Percentiles rank a stretch among this genome's conserved stretches.
phyloP scores from a whole-genome alignment of 2,329 filamentous ascomycete genomes.

The Huntiella omanensis region DNA sequence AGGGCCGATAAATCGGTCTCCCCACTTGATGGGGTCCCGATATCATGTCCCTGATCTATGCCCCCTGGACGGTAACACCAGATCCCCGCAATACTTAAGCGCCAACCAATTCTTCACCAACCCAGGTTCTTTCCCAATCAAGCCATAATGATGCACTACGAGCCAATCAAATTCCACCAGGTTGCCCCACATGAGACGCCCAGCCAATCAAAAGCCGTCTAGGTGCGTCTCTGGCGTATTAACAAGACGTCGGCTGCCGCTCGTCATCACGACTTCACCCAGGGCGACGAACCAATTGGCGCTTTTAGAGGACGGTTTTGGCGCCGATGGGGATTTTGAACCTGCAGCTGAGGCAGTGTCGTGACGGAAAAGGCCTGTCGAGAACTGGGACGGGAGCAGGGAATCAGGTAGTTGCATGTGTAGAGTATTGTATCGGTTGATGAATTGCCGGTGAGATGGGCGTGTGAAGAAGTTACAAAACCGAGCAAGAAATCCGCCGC shows the following conservation, averaged over 20 bases:
- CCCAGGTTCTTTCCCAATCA: background rate
- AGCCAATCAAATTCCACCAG: conserved; percentile 2
- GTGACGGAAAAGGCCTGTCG: no score
- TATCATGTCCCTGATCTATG: no score
- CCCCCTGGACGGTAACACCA: no score
- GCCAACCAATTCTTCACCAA: background rate
- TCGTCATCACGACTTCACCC: background rate
- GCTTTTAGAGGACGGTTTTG: background rate
- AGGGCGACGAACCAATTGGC: background rate
- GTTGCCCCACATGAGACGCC: background rate
- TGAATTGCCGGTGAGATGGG: no score
- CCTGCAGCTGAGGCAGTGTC: background rate
- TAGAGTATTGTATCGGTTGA: no score
- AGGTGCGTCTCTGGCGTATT: background rate
- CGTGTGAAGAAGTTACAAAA: no score
- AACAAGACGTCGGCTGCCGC: conserved; percentile 1
- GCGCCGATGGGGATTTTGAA: background rate
- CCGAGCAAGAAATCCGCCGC: no score
- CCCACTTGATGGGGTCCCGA: no score
- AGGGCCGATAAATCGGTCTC: no score
- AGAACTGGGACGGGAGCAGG: no score
- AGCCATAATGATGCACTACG: background rate
- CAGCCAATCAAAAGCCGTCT: background rate
- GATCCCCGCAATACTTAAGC: background rate
- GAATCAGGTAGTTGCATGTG: no score